Conservation (phyloP, 2,329 filamentous ascomycete genomes). For the Paraphaeosphaeria minitans region DNA sequence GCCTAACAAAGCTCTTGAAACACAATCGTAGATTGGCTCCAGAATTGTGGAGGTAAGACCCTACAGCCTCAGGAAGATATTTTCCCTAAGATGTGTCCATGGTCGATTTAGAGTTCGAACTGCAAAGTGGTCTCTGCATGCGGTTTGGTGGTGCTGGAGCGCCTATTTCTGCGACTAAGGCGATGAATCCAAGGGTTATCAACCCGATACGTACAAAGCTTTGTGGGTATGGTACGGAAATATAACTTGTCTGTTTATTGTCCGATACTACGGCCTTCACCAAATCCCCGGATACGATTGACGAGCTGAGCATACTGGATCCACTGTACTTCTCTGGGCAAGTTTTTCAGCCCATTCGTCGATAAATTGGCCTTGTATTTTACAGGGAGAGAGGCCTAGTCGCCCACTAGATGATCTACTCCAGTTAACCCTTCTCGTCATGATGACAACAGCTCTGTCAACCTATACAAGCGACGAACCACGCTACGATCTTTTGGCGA, state of each 20-base stretch:
- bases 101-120: constrained; percentile 15
- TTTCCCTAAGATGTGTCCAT: not conserved
- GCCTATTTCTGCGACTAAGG: not conserved
- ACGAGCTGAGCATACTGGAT: constrained; percentile 6
- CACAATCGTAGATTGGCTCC: constrained; percentile 15
- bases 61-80: not conserved
- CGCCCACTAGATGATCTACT: constrained; percentile 9
- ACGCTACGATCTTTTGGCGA: constrained; percentile 11
- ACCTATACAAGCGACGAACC: constrained; percentile 13
- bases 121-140: constrained; percentile 9
- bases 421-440: constrained; percentile 12
- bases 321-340: constrained; percentile 13
- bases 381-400: not conserved
- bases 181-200: not conserved
- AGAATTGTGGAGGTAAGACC: constrained; percentile 13
- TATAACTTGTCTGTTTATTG: constrained; percentile 1
- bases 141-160: constrained; percentile 8
- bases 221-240: not conserved
- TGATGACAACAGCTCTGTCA: constrained; percentile 17
- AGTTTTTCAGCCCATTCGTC: constrained; percentile 8
- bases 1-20: constrained; percentile 10
- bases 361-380: constrained; percentile 8
- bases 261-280: constrained; percentile 6
- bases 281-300: constrained; percentile 1
- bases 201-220: not conserved